Percentiles rank a stretch among this genome's conserved stretches.
Evolutionary conservation across 78 protist species (phyloP).

Genomic region (Guillardia theta): DNA sequence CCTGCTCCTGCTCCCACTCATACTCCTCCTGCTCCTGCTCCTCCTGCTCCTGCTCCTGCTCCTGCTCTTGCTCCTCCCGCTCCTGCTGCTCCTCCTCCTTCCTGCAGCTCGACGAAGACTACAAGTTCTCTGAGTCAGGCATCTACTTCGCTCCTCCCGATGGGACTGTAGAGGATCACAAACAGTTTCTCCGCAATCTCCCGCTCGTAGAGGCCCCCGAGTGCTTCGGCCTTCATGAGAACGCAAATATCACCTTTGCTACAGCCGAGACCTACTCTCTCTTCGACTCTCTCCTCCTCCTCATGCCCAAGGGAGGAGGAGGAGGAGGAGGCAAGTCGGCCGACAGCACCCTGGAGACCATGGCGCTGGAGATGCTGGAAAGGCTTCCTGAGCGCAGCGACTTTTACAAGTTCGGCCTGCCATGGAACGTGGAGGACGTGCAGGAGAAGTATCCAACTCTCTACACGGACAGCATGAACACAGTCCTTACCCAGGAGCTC

Average conservation of each 20-base stretch:
- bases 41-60: too few relatives aligned
- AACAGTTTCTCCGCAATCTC: not conserved
- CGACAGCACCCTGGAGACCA: not conserved
- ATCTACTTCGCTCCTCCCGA: not conserved
- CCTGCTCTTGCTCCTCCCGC: too few relatives aligned
- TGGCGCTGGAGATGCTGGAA: constrained; percentile 23
- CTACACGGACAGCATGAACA: constrained; percentile 74
- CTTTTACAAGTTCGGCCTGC: constrained; percentile 54
- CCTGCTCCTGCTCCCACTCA: too few relatives aligned
- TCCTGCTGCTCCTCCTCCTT: too few relatives aligned
- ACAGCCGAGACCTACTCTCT: constrained; percentile 55
- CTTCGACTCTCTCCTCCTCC: constrained; percentile 33
- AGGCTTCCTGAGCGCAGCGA: constrained; percentile 60
- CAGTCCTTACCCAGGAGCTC: constrained; percentile 71
- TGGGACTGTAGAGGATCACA: constrained; percentile 39
- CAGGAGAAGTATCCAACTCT: constrained; percentile 48
- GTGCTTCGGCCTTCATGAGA: constrained; percentile 74
- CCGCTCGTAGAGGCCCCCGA: not conserved
- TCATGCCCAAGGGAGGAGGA: constrained; percentile 67
- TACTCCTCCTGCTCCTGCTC: too few relatives aligned
- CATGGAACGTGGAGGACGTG: constrained; percentile 50
- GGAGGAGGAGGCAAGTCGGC: constrained; percentile 17
- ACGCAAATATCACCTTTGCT: constrained; percentile 79
- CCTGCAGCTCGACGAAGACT: constrained; percentile 8
- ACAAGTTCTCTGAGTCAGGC: constrained; percentile 47